Evolutionary conservation across 2,329 filamentous ascomycete species (phyloP).

Genomic region (Chalaropsis thielavioides): DNA sequence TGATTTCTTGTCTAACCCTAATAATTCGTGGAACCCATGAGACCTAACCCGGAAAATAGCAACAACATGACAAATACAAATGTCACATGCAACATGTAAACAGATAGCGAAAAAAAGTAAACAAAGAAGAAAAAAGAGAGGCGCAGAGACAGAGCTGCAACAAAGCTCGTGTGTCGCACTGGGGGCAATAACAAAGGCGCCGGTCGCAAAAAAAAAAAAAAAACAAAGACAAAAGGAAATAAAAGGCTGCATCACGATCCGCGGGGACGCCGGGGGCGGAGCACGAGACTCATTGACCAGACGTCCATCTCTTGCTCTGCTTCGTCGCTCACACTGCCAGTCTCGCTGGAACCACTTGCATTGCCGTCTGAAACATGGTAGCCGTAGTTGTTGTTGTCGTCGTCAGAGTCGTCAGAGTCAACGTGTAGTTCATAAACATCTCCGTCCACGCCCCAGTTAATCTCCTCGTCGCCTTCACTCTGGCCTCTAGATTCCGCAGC

Average conservation of each 20-base stretch:
- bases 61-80: neutral
- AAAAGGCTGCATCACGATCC: neutral
- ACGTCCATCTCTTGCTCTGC: neutral
- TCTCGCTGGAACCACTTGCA: constrained; percentile 24
- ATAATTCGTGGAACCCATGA: neutral
- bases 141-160: too few relatives aligned
- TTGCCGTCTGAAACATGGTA: constrained; percentile 21
- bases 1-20: constrained; percentile 3
- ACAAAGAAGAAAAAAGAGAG: neutral
- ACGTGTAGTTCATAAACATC: constrained; percentile 20
- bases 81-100: neutral
- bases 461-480: constrained; percentile 24
- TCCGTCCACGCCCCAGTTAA: constrained; percentile 22
- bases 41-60: neutral
- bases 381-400: neutral
- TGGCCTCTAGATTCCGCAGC: constrained; percentile 9
- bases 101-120: constrained; percentile 3
- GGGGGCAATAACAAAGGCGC: neutral
- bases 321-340: constrained; percentile 22
- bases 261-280: neutral
- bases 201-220: too few relatives aligned
- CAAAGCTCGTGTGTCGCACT: neutral
- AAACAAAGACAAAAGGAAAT: neutral
- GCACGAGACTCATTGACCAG: neutral
- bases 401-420: constrained; percentile 3